Evolutionary conservation across 805 yeast species (phyloP), one percentile per base, ranked within the genome.

Genomic region (Yueomyces sinensis): DNA sequence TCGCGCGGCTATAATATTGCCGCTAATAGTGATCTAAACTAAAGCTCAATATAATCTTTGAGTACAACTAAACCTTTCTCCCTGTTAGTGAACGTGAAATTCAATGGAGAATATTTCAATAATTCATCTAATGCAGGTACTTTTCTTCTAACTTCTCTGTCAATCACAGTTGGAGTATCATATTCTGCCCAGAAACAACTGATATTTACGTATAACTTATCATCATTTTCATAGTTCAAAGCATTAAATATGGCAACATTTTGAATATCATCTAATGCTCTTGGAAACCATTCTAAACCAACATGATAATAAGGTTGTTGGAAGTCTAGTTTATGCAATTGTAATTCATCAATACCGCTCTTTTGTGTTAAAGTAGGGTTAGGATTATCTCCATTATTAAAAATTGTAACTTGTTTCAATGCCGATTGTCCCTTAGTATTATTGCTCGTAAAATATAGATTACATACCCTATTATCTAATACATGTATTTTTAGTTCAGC

Each of bases 121-220:
- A 84, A 50, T 48, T 86, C 94, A 37, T 71, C 76, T 42, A 66
- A 74, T 1, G 91, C 86, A 1, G 93, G 86, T 4, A 82, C 54
- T 38, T 65, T 67, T 23, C 70, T 56, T 20, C 43, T 42, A 32
- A 56, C 31, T 13, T 43, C 51, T 1, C 66, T 72, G 32, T 60
- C 66, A 16, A 56, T 53, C 6, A 59, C 48, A 17, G 55, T 50
- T 33, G 52, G 69, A 11, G 56, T 53, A 25, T 73, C 74, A 50
- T 73, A 72, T 43, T 84, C 93, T 7, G 83, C 81, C 87, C 89
- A 86, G 47, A 62, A 73, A 50, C 95, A 86, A 17, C 70, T 63
- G 7, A 84, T 66, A 7, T 43, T 52, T 9, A 56, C 54, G 16
- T 54, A 53, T 25, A 52, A 58, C n/a, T 49, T 53, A 5, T 42